Base-by-base conservation (phyloP, 192 early-diverging fungal species). In the Coemansia sp. region DNA sequence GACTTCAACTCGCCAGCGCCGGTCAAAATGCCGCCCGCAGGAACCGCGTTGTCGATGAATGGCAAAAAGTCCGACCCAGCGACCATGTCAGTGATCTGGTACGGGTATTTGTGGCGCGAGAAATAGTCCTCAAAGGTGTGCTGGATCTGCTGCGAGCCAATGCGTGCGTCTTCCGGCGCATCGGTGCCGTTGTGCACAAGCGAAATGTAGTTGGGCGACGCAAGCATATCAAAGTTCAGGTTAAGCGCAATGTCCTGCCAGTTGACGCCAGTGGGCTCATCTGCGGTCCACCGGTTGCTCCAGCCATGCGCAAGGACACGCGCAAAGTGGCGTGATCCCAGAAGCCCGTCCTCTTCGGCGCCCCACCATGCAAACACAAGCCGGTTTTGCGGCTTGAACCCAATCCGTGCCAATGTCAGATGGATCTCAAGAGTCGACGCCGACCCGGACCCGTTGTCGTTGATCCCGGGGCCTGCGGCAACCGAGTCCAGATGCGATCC, bases 221-320 rank as follows among this genome's bases (percentile, higher is more conserved):
- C 90, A 30, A 91, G 73, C 88, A 89, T 91, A 69, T 91, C 90
- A 80, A 91, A 87, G 67, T 91, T 91, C 53, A 91, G 82, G 68
- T 88, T 73, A 60, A 88, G 79, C 4, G 85, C 86, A 41, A 91
- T 75, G 36, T 87, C 67, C 0, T 66, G 33, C 78, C 83, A 86
- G 23, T 24, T 52, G 8, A 85, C 49, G 16, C 46, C 68, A 4
- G 68, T 46, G 11, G 79, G 72, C 20, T 78, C 74, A 30, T 60
- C 62, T 57, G 65, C 74, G 4, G 80, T 60, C 78, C 78, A 81
- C 35, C 45, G 48, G 69, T 81, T 81, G 14, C 26, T 69, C 78
- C 78, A 81, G 14, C 71, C 70, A 18, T 70, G 70, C 12, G 80
- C 73, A 65, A 89, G 55, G 34, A 82, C 70, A 11, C 83, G 77